A percentile compares a stretch with the other conserved stretches of the same genome.
Conservation (phyloP, 2,329 filamentous ascomycete species). For the Botryotinia convoluta region DNA sequence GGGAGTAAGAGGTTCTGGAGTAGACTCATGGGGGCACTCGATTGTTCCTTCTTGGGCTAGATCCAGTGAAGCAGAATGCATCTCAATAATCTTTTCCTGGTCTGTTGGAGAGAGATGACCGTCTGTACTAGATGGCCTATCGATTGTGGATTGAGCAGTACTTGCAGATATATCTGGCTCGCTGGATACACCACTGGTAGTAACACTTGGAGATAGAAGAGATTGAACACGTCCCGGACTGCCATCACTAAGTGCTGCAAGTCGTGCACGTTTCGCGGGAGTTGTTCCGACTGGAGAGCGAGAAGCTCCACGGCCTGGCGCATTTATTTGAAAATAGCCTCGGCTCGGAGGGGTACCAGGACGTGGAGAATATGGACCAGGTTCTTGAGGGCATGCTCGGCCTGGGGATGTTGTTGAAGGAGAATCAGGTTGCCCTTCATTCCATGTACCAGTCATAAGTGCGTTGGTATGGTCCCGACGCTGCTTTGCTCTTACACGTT, state of each 20-base stretch:
- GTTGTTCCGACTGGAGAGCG: slow-evolving; percentile 24
- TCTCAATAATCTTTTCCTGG: slow-evolving; percentile 13
- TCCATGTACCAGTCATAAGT: slow-evolving; percentile 57
- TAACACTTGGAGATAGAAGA: slow-evolving; percentile 30
- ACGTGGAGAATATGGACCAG: slow-evolving; percentile 17
- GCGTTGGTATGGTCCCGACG: slow-evolving; percentile 52
- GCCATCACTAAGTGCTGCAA: slow-evolving; percentile 29
- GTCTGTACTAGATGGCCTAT: slow-evolving; percentile 29
- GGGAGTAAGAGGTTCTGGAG: slow-evolving; percentile 20
- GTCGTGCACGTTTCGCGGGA: slow-evolving; percentile 34
- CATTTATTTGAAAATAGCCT: slow-evolving; percentile 18
- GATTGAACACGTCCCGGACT: slow-evolving; percentile 32
- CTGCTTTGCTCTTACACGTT: slow-evolving; percentile 35
- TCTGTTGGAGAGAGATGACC: slow-evolving; percentile 30
- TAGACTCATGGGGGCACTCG: slow-evolving; percentile 24
- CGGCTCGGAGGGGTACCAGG: slow-evolving; percentile 8
- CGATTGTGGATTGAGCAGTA: slow-evolving; percentile 10
- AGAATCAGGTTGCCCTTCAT: slow-evolving; percentile 61
- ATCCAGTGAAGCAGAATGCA: slow-evolving; percentile 17
- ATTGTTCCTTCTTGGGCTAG: slow-evolving; percentile 31
- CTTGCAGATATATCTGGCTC: slow-evolving; percentile 28
- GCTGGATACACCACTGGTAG: slow-evolving; percentile 22
- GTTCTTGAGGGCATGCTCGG: slow-evolving; percentile 23
- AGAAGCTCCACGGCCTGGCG: slow-evolving; percentile 24
- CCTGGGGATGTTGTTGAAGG: slow-evolving; percentile 40